phyloP scores from a whole-genome alignment of 2,329 filamentous ascomycete species.

The Diplodia sapinea region DNA sequence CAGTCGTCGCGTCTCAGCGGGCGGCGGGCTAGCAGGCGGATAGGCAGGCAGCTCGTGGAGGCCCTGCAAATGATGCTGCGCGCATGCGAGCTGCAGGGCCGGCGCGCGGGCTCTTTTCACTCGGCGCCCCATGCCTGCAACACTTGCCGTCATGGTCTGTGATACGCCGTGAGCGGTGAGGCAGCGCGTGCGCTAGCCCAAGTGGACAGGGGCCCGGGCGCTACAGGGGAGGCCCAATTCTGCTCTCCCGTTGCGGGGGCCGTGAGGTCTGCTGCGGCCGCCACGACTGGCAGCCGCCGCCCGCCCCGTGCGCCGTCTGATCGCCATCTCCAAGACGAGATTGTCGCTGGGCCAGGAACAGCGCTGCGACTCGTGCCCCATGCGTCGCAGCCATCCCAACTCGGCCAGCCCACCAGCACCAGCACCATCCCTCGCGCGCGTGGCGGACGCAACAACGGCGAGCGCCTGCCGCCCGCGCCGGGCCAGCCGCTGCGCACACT shows the following conservation, averaged over 20 bases:
- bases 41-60: slow-evolving; percentile 21
- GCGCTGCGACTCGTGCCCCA: slow-evolving; percentile 15
- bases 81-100: slow-evolving; percentile 20
- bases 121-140: slow-evolving; percentile 20
- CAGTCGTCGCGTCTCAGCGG: slow-evolving; percentile 14
- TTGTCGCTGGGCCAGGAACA: slow-evolving; percentile 18
- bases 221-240: slow-evolving; percentile 17
- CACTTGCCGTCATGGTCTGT: slow-evolving; percentile 3
- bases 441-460: not conserved
- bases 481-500: not conserved
- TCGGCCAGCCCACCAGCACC: not conserved
- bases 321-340: slow-evolving; percentile 26
- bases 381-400: slow-evolving; percentile 10
- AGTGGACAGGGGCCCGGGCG: not conserved
- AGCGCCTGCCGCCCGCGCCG: not conserved
- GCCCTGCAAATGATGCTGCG: slow-evolving; percentile 4
- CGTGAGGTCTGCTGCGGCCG: not conserved
- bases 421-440: not conserved
- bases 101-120: not conserved
- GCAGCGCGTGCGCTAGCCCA: slow-evolving; percentile 5
- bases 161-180: slow-evolving; percentile 22
- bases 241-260: slow-evolving; percentile 25
- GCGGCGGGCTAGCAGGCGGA: slow-evolving; percentile 6
- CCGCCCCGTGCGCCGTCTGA: slow-evolving; percentile 10
- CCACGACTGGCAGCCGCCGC: not conserved